A percentile compares a stretch with the other conserved stretches of the same genome.
phyloP scores from a whole-genome alignment of 2,329 filamentous ascomycete genomes.

The Pseudopithomyces maydicus region DNA sequence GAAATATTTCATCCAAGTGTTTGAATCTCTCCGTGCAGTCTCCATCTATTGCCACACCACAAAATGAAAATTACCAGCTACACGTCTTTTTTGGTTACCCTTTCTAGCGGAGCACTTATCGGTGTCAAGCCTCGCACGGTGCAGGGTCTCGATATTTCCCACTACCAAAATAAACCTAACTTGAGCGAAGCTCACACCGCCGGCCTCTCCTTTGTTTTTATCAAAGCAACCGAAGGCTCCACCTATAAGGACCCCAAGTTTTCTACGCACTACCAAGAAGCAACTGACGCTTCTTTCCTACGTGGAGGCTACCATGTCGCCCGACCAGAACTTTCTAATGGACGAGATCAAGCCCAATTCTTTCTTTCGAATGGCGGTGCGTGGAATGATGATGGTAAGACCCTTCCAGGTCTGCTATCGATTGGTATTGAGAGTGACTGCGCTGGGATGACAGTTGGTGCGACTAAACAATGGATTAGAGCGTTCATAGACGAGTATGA shows the following conservation, averaged over 20 bases:
- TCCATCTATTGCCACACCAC: not conserved
- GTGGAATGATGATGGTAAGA: constrained; percentile 60
- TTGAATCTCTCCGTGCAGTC: too few relatives aligned
- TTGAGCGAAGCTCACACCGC: constrained; percentile 37
- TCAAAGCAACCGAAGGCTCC: constrained; percentile 59
- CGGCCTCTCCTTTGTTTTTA: constrained; percentile 41
- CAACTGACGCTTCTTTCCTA: constrained; percentile 58
- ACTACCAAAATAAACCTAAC: constrained; percentile 39
- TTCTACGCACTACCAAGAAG: constrained; percentile 55
- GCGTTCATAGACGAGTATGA: constrained; percentile 60
- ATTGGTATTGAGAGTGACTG: constrained; percentile 40
- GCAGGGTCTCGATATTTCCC: constrained; percentile 41
- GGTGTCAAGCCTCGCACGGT: constrained; percentile 17
- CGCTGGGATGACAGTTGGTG: constrained; percentile 12
- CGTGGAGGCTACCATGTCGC: constrained; percentile 64
- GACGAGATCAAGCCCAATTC: constrained; percentile 56
- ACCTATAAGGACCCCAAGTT: constrained; percentile 50
- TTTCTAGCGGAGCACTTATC: constrained; percentile 3
- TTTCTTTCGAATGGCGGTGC: constrained; percentile 61
- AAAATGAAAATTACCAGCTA: constrained; percentile 5
- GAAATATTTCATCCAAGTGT: not conserved
- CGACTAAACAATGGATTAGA: constrained; percentile 59
- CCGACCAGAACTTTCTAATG: constrained; percentile 51
- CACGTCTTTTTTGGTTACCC: constrained; percentile 2
- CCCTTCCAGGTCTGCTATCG: constrained; percentile 61